These are phyloP conservation scores for Lachancea sp. DNA, from an alignment of 805 yeast species.

Conservation along the genomic window DNA sequence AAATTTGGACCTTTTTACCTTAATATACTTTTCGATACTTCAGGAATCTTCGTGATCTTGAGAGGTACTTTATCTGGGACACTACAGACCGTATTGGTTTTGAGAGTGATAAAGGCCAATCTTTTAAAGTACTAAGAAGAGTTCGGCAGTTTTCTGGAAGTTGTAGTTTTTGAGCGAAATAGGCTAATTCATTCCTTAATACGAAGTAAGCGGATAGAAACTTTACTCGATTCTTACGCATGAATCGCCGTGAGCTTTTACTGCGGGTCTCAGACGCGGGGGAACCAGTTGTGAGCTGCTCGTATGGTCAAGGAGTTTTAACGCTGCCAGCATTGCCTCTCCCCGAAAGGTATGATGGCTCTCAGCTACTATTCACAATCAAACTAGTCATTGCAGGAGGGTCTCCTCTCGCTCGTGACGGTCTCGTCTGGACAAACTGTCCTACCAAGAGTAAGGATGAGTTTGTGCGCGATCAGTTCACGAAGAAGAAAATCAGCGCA, in stretches of 20 bases:
- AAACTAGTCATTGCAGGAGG: slow-evolving; percentile 70
- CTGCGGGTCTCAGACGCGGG: slow-evolving; percentile 34
- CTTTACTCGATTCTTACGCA: no score
- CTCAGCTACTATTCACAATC: slow-evolving; percentile 44
- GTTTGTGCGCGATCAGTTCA: slow-evolving; percentile 54
- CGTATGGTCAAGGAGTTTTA: slow-evolving; percentile 35
- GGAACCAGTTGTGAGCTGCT: slow-evolving; percentile 29
- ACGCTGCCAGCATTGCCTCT: slow-evolving; percentile 37
- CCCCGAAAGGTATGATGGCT: slow-evolving; percentile 33
- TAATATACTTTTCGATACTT: no score
- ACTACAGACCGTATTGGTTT: no score
- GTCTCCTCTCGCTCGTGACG: slow-evolving; percentile 62
- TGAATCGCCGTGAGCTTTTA: slow-evolving; percentile 17
- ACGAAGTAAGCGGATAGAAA: no score
- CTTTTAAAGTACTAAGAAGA: no score
- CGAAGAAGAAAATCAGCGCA: slow-evolving; percentile 44
- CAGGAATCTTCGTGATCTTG: no score
- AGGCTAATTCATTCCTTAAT: no score
- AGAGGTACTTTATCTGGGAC: no score
- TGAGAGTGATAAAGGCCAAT: no score
- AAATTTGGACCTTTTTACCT: no score
- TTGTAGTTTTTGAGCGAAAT: no score
- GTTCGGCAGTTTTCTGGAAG: no score
- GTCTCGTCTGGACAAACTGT: slow-evolving; percentile 65
- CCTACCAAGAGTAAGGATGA: slow-evolving; percentile 41